Evolutionary conservation across 2,329 filamentous ascomycete species (phyloP).

Genomic region (Lachnellula suecica): DNA sequence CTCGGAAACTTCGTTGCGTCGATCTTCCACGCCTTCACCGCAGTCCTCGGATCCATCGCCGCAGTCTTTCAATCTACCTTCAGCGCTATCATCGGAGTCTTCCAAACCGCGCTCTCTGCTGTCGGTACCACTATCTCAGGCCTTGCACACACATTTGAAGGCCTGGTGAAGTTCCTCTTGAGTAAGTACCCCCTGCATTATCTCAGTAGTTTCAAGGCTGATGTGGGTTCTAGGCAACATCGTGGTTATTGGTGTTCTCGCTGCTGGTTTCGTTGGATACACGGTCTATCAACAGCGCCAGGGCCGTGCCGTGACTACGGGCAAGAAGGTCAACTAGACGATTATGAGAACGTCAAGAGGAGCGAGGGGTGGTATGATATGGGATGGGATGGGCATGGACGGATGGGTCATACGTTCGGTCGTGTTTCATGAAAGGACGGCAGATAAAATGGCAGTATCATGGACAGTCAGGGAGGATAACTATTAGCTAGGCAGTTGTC

Average conservation of each 20-base stretch:
- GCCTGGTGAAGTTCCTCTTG: constrained; percentile 30
- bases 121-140: constrained; percentile 25
- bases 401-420: no score
- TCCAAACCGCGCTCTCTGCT: constrained; percentile 21
- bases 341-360: no score
- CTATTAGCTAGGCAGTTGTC: no score
- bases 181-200: constrained; percentile 18
- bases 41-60: constrained; percentile 25
- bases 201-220: not conserved
- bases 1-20: constrained; percentile 25
- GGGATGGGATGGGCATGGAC: no score
- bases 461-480: no score
- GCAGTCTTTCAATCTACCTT: constrained; percentile 29
- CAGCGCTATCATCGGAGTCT: constrained; percentile 22
- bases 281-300: constrained; percentile 21
- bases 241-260: constrained; percentile 23
- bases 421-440: no score
- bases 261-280: constrained; percentile 24
- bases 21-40: constrained; percentile 26
- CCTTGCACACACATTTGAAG: constrained; percentile 29
- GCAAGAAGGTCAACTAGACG: not conserved
- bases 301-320: not conserved
- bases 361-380: no score
- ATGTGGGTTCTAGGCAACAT: constrained; percentile 25
- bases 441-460: no score